Conservation (phyloP, 2,329 filamentous ascomycete genomes). For the Dactylellina drechsleri region DNA sequence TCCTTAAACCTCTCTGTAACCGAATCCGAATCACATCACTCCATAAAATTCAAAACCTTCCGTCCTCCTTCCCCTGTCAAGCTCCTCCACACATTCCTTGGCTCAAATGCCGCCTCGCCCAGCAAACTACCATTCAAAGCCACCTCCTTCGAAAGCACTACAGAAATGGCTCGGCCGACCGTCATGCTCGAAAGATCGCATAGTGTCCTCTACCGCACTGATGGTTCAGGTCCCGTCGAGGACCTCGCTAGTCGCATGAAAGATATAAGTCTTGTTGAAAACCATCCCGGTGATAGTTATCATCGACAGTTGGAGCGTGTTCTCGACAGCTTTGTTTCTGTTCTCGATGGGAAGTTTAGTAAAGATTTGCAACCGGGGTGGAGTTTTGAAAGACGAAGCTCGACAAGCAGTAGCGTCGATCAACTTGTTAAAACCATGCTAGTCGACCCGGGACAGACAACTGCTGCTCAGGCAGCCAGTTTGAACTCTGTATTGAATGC, state of each 20-base stretch:
- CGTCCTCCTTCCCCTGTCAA: conserved; percentile 51
- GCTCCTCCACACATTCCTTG: conserved; percentile 45
- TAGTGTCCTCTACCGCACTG: conserved; percentile 49
- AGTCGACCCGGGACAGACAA: conserved; percentile 47
- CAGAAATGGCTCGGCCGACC: conserved; percentile 43
- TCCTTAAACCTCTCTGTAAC: conserved; percentile 39
- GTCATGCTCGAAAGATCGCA: conserved; percentile 52
- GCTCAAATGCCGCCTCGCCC: conserved; percentile 34
- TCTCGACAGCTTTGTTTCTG: conserved; percentile 57
- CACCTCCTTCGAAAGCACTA: conserved; percentile 53
- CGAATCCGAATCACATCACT: conserved; percentile 36
- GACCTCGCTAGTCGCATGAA: conserved; percentile 49
- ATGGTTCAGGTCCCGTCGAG: conserved; percentile 37
- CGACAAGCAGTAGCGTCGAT: conserved; percentile 56
- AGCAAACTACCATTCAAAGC: conserved; percentile 47
- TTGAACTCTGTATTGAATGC: conserved; percentile 84
- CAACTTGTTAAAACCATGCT: conserved; percentile 56
- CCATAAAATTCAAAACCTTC: conserved; percentile 48
- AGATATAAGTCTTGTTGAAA: conserved; percentile 51
- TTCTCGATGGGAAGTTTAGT: conserved; percentile 55
- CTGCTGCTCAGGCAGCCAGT: conserved; percentile 60
- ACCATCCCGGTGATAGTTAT: conserved; percentile 55
- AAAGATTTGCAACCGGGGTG: conserved; percentile 54
- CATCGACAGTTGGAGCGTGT: conserved; percentile 58
- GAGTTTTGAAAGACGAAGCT: conserved; percentile 45